These are phyloP conservation scores for Sporothrix schenckii DNA, from an alignment of 2,329 filamentous ascomycete genomes.

Conservation along the genomic window DNA sequence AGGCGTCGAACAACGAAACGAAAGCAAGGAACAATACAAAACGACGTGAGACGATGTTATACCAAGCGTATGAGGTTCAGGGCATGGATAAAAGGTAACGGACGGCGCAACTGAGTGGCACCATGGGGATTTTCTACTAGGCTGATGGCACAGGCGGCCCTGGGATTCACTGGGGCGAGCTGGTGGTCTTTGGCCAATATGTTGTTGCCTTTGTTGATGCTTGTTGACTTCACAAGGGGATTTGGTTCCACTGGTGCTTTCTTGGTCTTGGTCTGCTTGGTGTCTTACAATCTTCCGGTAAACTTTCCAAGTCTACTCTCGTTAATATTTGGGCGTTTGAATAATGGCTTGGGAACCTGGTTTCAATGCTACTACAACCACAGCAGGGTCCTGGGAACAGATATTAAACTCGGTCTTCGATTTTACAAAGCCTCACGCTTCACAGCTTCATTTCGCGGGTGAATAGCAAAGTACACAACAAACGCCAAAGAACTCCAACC, in stretches of 20 bases:
- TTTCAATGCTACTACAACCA: not conserved
- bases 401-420: not conserved
- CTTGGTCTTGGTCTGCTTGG: not conserved
- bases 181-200: no score
- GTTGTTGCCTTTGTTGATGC: no score
- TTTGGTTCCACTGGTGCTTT: not conserved
- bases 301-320: no score
- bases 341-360: not conserved
- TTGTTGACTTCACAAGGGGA: not conserved
- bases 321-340: not conserved
- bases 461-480: not conserved
- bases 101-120: not conserved
- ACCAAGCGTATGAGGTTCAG: not conserved
- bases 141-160: not conserved
- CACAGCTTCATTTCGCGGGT: not conserved
- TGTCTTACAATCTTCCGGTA: not conserved
- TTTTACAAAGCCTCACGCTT: not conserved
- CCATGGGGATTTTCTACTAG: not conserved
- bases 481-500: not conserved
- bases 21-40: not conserved
- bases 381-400: not conserved
- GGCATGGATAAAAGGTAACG: not conserved
- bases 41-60: not conserved
- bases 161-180: no score
- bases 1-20: not conserved